Conservation (phyloP, 495 filamentous ascomycete genomes). For the Penicillium alfredii region DNA sequence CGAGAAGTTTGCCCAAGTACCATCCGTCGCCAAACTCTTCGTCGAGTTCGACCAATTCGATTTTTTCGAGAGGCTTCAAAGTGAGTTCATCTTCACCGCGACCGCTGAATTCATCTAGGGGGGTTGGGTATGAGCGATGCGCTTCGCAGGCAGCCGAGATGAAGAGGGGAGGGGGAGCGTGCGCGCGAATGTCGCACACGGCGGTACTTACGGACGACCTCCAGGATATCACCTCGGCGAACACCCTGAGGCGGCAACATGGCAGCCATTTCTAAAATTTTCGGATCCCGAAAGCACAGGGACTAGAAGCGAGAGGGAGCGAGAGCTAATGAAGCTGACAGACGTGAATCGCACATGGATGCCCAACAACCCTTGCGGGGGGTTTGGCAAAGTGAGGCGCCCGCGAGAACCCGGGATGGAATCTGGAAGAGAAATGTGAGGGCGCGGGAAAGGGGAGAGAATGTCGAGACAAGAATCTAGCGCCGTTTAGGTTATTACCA, state of each 20-base stretch:
- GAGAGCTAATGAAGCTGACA: constrained; percentile 2
- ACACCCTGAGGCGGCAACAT: constrained; percentile 37
- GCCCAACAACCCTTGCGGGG: constrained; percentile 24
- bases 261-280: constrained; percentile 32
- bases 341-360: constrained; percentile 22
- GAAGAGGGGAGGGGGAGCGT: constrained; percentile 5
- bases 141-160: constrained; percentile 2
- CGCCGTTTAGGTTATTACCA: constrained; percentile 15
- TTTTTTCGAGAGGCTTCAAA: constrained; percentile 77
- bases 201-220: constrained; percentile 68
- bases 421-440: constrained; percentile 19
- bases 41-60: constrained; percentile 89
- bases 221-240: constrained; percentile 60
- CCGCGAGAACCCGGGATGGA: constrained; percentile 10
- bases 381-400: constrained; percentile 4
- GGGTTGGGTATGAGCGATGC: constrained; percentile 12
- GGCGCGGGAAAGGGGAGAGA: constrained; percentile 20
- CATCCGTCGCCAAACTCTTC: constrained; percentile 96
- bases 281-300: constrained; percentile 7
- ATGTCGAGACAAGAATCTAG: constrained; percentile 24
- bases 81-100: constrained; percentile 90
- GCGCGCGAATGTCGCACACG: constrained; percentile 12
- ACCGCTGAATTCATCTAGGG: constrained; percentile 74
- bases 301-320: constrained; percentile 5
- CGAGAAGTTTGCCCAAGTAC: constrained; percentile 81